Conservation (phyloP, 2,329 filamentous ascomycete species). For the Scedosporium apiospermum region DNA sequence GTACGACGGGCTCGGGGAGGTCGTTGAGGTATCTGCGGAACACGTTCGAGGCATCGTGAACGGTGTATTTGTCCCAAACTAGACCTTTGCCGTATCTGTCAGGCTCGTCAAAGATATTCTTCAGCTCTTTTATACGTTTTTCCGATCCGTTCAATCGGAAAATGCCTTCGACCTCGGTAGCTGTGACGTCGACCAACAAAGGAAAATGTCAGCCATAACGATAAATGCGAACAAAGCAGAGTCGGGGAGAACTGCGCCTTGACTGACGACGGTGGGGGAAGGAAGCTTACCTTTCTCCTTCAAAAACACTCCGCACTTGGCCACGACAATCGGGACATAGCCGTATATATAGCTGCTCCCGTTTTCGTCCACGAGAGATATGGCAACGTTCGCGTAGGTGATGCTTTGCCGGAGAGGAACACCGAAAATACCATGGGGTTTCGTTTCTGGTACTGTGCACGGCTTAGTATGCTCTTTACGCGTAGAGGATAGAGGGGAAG, state of each 20-base stretch:
- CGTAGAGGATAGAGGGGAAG: constrained; percentile 3
- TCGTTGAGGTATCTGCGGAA: constrained; percentile 92
- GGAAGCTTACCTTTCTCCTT: constrained; percentile 82
- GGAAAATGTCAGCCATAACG: background rate
- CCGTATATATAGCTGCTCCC: constrained; percentile 97
- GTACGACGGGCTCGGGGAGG: constrained; percentile 92
- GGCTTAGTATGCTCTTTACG: constrained; percentile 1
- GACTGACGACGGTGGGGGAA: constrained; percentile 5
- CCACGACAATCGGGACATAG: constrained; percentile 96
- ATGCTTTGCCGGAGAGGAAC: constrained; percentile 91
- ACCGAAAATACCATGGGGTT: constrained; percentile 77
- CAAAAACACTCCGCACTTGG: constrained; percentile 92
- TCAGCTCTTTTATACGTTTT: constrained; percentile 96
- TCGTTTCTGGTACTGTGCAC: constrained; percentile 22
- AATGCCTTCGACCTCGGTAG: constrained; percentile 90
- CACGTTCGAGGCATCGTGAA: constrained; percentile 96
- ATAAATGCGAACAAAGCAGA: background rate
- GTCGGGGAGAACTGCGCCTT: too few relatives aligned
- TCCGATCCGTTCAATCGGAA: constrained; percentile 94
- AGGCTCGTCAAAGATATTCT: constrained; percentile 84
- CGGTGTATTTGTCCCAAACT: constrained; percentile 95
- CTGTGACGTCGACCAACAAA: constrained; percentile 34
- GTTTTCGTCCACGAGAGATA: constrained; percentile 85
- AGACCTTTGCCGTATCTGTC: constrained; percentile 94
- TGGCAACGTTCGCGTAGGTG: constrained; percentile 94